phyloP scores from a whole-genome alignment of 1,139 yeast species.

The Nadsonia starkeyi-henricii region DNA sequence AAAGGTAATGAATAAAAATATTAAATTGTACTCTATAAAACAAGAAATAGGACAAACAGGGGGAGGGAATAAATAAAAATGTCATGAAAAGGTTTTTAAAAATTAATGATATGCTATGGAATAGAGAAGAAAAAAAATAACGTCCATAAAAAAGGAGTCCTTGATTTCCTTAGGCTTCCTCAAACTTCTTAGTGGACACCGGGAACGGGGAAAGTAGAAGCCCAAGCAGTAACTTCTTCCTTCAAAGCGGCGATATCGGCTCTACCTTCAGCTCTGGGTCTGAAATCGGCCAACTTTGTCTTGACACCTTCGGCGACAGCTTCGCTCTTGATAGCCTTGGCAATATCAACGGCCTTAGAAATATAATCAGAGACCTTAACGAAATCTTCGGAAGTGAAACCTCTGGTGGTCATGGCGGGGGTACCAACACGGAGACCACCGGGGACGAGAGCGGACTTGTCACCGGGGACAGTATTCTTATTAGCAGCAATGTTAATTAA shows the following conservation, averaged over 20 bases:
- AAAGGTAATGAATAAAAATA: no score
- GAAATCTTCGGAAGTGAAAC: conserved; percentile 69
- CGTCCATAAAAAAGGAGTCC: no score
- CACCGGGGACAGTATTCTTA: conserved; percentile 94
- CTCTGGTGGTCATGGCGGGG: conserved; percentile 97
- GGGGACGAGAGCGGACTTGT: conserved; percentile 87
- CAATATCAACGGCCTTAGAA: conserved; percentile 65
- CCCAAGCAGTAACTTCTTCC: conserved; percentile 78
- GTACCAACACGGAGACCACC: conserved; percentile 95
- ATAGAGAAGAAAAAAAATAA: no score
- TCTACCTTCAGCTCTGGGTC: conserved; percentile 61
- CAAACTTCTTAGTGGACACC: conserved; percentile 8
- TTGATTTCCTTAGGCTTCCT: no score
- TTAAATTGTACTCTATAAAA: no score
- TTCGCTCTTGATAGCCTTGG: conserved; percentile 54
- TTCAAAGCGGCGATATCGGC: conserved; percentile 51
- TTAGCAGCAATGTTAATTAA: conserved; percentile 85
- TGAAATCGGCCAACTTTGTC: conserved; percentile 79
- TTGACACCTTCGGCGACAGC: conserved; percentile 70
- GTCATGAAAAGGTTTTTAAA: no score
- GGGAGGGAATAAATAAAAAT: no score
- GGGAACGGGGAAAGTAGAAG: conserved; percentile 87
- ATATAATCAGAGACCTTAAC: conserved; percentile 65
- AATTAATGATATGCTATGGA: no score
- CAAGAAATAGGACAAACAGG: no score